Percentiles rank a stretch among this genome's conserved stretches.
These are phyloP conservation scores for Fraxinus platypoda DNA, from an alignment of 305 asterid genomes.

Conservation along the genomic window DNA sequence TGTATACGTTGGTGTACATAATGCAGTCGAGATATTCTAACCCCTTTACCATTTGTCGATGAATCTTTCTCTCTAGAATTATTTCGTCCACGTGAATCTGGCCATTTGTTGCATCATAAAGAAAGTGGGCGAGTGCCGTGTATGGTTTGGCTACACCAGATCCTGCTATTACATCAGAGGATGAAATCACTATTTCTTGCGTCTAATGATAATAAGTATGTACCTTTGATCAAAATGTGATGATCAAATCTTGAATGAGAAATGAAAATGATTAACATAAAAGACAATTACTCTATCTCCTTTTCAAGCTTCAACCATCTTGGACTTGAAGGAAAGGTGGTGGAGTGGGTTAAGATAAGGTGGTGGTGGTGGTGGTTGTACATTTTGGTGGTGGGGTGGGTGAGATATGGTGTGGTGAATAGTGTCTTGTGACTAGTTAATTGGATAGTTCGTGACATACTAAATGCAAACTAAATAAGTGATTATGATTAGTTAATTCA, in stretches of 20 bases:
- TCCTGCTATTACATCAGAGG: constrained; percentile 74
- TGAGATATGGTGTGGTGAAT: too few species aligned
- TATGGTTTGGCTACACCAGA: constrained; percentile 70
- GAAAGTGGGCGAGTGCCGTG: constrained; percentile 82
- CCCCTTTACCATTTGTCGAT: too few species aligned
- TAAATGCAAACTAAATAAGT: too few species aligned
- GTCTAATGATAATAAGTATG: constrained; percentile 77
- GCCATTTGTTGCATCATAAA: constrained; percentile 66
- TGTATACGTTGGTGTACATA: too few species aligned
- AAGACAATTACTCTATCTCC: not conserved
- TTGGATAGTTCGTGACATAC: too few species aligned
- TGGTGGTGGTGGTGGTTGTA: too few species aligned
- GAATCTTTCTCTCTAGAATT: too few species aligned
- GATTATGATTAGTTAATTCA: too few species aligned
- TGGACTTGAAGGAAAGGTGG: not conserved
- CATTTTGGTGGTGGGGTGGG: too few species aligned
- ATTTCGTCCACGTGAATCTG: constrained; percentile 40
- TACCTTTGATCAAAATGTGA: constrained; percentile 79
- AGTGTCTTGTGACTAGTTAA: too few species aligned
- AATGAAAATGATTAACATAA: not conserved
- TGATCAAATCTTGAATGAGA: constrained; percentile 15
- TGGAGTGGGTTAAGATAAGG: too few species aligned
- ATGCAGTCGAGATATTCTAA: too few species aligned
- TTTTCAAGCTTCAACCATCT: not conserved
- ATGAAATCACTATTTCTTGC: constrained; percentile 68